Evolutionary conservation across 306 rosid genomes (phyloP), one percentile per base, ranked within the genome.

Genomic region (Senna tora): DNA sequence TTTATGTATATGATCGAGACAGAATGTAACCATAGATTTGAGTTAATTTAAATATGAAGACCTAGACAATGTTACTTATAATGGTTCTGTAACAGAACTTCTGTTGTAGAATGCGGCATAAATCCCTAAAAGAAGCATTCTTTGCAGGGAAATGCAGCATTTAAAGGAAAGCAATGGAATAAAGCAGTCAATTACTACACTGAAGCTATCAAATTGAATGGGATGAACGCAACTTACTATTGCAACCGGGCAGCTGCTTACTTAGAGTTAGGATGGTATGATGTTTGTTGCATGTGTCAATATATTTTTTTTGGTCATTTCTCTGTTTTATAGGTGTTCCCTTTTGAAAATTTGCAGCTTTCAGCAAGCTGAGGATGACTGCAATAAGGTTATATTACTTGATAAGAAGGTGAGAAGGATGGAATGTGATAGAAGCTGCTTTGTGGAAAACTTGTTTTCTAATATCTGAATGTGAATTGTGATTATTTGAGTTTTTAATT

Each of bases 341-440:
- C 60, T 39, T 46, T 56, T 53, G 63, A 72, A 68, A 67, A 7
- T 57, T 4, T 87, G 84, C 87, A 92, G 97, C 83, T 89, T 89
- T 82, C 97, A 84, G 79, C 85, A 87, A 84, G 97, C 93, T 9
- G 96, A 84, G 76, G 96, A 92, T 58, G 97, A 92, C 86, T 92
- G 96, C 87, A 81, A 71, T 65, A 68, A 75, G 67, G 96, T 96
- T 30, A 79, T 92, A 49, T 84, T 72, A 76, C 88, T 53, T 56
- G 96, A 89, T 86, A 89, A 85, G 84, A 92, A 92, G 96, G 97
- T 87, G 80, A 82, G 82, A 9, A 55, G 66, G 30, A 0, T 3
- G 47, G 60, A 69, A 61, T 3, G 50, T 71, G 19, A 14, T 71
- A 53, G 21, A 49, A 30, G 17, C 64, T 47, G 43, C 39, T 67